Evolutionary conservation across 352 stramenopile species (phyloP).

Genomic region (Globisporangium spiculum): DNA sequence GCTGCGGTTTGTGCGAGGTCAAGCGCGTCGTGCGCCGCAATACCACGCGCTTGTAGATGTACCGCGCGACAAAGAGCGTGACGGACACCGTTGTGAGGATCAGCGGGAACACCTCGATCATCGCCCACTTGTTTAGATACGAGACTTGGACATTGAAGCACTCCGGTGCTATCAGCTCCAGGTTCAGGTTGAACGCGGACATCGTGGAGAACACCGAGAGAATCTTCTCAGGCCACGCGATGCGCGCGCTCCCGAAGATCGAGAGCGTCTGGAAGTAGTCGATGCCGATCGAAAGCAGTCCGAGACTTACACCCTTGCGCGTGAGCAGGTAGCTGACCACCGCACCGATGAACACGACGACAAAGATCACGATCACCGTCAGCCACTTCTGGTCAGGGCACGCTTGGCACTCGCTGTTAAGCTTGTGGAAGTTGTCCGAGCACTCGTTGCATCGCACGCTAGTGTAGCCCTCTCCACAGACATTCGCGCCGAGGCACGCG

Average conservation of each 20-base stretch:
- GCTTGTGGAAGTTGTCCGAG: constrained; percentile 47
- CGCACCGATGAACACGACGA: constrained; percentile 41
- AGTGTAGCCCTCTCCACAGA: constrained; percentile 42
- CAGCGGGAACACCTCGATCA: constrained; percentile 59
- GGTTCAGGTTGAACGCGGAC: constrained; percentile 81
- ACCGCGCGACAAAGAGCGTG: constrained; percentile 44
- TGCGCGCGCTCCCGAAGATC: constrained; percentile 70
- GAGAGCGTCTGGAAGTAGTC: constrained; percentile 88
- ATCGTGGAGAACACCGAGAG: constrained; percentile 65
- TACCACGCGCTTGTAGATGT: constrained; percentile 57
- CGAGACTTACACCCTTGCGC: constrained; percentile 61
- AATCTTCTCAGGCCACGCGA: constrained; percentile 63
- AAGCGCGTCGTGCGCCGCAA: constrained; percentile 48
- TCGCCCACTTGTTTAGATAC: constrained; percentile 72
- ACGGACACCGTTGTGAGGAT: constrained; percentile 40
- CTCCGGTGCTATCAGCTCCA: constrained; percentile 80
- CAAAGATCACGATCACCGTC: constrained; percentile 42
- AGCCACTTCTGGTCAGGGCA: constrained; percentile 61
- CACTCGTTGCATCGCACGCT: constrained; percentile 49
- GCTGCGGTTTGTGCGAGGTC: constrained; percentile 60
- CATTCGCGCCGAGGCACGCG: constrained; percentile 52
- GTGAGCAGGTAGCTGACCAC: constrained; percentile 60
- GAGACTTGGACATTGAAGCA: constrained; percentile 72
- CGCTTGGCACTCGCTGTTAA: constrained; percentile 55
- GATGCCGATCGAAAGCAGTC: constrained; percentile 73